phyloP scores from a whole-genome alignment of 1,139 yeast genomes.

The Pichia sorboxylosa region DNA sequence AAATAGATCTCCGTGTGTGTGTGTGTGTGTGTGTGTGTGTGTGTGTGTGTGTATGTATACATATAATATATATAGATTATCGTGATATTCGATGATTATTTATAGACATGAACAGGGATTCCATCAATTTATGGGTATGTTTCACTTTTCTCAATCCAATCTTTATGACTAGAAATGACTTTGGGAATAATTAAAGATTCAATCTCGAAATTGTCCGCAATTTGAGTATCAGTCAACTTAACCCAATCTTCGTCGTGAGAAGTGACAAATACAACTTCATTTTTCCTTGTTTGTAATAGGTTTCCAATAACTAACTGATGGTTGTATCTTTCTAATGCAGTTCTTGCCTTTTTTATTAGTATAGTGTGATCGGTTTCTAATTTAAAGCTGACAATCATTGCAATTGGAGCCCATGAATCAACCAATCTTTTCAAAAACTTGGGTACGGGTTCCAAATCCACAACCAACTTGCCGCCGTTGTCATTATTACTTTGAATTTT shows the following conservation, averaged over 20 bases:
- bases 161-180: conserved; percentile 49
- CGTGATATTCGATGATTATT: neutral
- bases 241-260: conserved; percentile 42
- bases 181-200: conserved; percentile 71
- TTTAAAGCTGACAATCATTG: conserved; percentile 91
- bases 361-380: conserved; percentile 76
- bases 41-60: neutral
- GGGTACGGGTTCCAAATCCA: conserved; percentile 91
- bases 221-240: conserved; percentile 33
- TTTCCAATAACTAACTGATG: conserved; percentile 96
- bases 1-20: conserved; percentile 12
- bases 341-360: conserved; percentile 60
- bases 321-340: conserved; percentile 71
- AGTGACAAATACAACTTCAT: conserved; percentile 78
- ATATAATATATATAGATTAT: neutral
- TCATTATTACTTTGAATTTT: conserved; percentile 60
- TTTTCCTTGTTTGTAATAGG: conserved; percentile 76
- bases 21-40: neutral
- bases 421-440: conserved; percentile 81
- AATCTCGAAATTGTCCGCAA: conserved; percentile 37
- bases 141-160: conserved; percentile 39
- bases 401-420: conserved; percentile 89
- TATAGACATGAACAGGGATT: neutral
- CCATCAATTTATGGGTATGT: neutral
- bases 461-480: conserved; percentile 57